Evolutionary conservation across 768 basidiomycete species (phyloP), one percentile per base, ranked within the genome.

Genomic region (Naematelia aurantialba): DNA sequence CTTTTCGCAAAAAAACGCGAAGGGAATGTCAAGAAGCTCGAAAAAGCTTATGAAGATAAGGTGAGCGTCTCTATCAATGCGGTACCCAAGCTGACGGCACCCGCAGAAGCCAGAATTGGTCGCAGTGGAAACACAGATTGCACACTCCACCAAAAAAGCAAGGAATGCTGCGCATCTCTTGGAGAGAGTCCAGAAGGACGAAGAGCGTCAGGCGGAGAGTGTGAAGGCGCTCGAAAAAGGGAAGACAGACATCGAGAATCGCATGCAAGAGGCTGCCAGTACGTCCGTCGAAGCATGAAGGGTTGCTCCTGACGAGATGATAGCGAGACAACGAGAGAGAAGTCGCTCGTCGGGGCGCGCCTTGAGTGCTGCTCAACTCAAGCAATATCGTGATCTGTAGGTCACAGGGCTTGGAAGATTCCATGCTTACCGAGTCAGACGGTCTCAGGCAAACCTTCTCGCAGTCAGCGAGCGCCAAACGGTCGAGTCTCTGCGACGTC

Each of bases 381-480:
- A 88, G 39, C 89, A 97, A 74, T 99, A 99, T 75, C 85, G 85
- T 11, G 80, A 82, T 73, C 81, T 93, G 89, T 91, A 61, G 46
- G 87, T 77, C 11, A 11, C 17, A 21, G 17, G 14, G 1, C 2
- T 21, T 12, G 10, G 10, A 11, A 29, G 3, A 52, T 21, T 31
- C 1, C 26, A 2, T 8, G 24, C 62, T 66, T 14, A 69, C 47
- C 11, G 5, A 5, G 13, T 12, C 62, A 94, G 92, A 39, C 92
- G 94, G 79, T 85, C 86, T 0, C 79, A 82, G 5, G 88, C 92
- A 14, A 89, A 85, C 62, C 78, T 88, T 1, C 83, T 88, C 30
- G 91, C 90, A 0, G 85, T 91, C 0, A 84, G 86, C 27, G 92
- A 97, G 76, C 87, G 96, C 0, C 91, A 96, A 68, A 81, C 85